phyloP scores from a whole-genome alignment of 2,329 filamentous ascomycete genomes.

The Cladophialophora immunda region DNA sequence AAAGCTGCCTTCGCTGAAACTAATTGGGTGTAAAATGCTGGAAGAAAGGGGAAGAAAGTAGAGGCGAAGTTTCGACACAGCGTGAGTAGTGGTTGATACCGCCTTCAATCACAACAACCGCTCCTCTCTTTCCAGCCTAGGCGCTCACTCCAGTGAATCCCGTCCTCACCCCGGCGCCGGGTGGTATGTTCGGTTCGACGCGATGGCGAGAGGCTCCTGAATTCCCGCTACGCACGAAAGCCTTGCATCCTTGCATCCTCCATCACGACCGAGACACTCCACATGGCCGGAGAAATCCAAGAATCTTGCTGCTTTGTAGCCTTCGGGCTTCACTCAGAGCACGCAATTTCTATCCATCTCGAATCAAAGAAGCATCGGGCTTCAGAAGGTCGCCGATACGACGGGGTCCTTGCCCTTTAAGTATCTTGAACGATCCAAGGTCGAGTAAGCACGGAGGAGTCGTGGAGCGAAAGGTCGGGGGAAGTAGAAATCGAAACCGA shows the following conservation, averaged over 20 bases:
- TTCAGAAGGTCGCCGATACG: slow-evolving; percentile 20
- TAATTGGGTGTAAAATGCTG: no score
- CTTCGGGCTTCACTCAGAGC: slow-evolving; percentile 23
- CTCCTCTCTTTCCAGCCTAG: not conserved
- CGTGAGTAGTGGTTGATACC: not conserved
- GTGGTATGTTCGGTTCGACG: not conserved
- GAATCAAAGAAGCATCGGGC: slow-evolving; percentile 19
- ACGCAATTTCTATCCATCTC: slow-evolving; percentile 1
- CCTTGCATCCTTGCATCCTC: not conserved
- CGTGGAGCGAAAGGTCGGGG: not conserved
- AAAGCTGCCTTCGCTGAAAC: no score
- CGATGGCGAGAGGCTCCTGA: not conserved
- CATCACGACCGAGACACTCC: not conserved
- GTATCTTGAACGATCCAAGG: slow-evolving; percentile 11
- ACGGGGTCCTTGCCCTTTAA: slow-evolving; percentile 17
- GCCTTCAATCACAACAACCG: not conserved
- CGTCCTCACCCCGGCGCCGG: not conserved
- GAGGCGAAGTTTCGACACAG: not conserved
- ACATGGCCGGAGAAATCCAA: not conserved
- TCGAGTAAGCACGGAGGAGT: slow-evolving; percentile 6
- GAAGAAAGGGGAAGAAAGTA: no score
- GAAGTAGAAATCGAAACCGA: not conserved
- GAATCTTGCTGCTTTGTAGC: slow-evolving; percentile 18
- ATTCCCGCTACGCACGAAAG: not conserved
- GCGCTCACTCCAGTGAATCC: not conserved